Percentiles rank a stretch among this genome's conserved stretches.
phyloP scores from a whole-genome alignment of 139 green algal genomes.

The Astrephomene gubernaculifera region DNA sequence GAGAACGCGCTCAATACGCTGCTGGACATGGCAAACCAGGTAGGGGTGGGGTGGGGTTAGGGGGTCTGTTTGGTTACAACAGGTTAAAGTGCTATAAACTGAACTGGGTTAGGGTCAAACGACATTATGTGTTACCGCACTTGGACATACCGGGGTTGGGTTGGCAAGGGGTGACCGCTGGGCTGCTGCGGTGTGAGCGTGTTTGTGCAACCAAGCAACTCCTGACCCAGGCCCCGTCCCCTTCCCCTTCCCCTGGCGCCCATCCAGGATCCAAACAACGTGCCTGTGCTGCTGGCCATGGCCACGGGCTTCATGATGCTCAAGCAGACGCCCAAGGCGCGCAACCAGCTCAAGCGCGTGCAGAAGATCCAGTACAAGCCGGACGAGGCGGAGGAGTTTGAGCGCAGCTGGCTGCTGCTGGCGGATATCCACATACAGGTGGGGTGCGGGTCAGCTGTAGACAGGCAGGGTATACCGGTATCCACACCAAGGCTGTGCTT shows the following conservation, averaged over 20 bases:
- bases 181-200: no score
- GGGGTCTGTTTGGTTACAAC: not conserved
- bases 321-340: conserved; percentile 83
- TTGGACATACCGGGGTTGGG: no score
- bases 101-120: no score
- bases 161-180: no score
- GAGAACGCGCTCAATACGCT: conserved; percentile 50
- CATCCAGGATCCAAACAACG: conserved; percentile 70
- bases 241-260: no score
- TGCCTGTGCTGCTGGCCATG: conserved; percentile 82
- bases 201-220: no score
- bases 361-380: conserved; percentile 82
- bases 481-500: no score
- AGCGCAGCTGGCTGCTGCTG: conserved; percentile 84
- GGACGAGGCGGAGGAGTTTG: conserved; percentile 82
- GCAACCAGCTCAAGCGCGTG: conserved; percentile 76
- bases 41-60: not conserved
- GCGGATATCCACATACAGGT: conserved; percentile 84
- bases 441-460: not conserved
- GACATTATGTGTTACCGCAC: no score
- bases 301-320: conserved; percentile 81
- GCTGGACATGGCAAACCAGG: conserved; percentile 70
- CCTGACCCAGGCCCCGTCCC: not conserved
- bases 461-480: no score
- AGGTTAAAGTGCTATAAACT: no score